Conservation (phyloP, 139 green algal species). For the Cymbomonas tetramitiformis region DNA sequence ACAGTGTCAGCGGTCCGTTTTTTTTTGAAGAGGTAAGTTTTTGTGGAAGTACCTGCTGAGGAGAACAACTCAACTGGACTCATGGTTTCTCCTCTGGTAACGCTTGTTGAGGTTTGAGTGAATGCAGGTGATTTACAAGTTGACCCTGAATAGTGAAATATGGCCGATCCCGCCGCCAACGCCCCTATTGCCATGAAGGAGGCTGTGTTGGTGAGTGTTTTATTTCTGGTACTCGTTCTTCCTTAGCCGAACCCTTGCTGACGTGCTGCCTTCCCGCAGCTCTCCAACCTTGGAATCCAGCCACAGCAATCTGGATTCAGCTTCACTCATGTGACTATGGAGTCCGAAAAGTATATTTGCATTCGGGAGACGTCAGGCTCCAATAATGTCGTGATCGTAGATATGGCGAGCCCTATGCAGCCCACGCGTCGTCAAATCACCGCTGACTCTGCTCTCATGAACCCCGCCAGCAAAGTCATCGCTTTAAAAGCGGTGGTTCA, state of each 20-base stretch:
- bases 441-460: slow-evolving; percentile 90
- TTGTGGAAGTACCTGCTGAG: too few species aligned
- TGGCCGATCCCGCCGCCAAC: too few species aligned
- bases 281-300: slow-evolving; percentile 70
- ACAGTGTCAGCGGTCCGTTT: too few species aligned
- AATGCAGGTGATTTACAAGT: too few species aligned
- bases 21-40: too few species aligned
- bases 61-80: too few species aligned
- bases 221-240: not conserved
- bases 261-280: slow-evolving; percentile 38
- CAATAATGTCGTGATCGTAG: slow-evolving; percentile 76
- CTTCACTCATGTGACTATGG: slow-evolving; percentile 93
- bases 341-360: slow-evolving; percentile 92
- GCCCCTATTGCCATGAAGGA: slow-evolving; percentile 32
- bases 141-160: too few species aligned
- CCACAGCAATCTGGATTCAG: slow-evolving; percentile 67
- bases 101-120: too few species aligned
- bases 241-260: not conserved
- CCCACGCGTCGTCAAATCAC: slow-evolving; percentile 83
- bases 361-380: slow-evolving; percentile 73
- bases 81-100: too few species aligned
- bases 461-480: slow-evolving; percentile 79
- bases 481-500: slow-evolving; percentile 66
- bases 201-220: slow-evolving; percentile 18
- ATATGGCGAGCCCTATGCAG: slow-evolving; percentile 54